phyloP scores from a whole-genome alignment of 352 stramenopile genomes.

The Phytophthora pinifolia region DNA sequence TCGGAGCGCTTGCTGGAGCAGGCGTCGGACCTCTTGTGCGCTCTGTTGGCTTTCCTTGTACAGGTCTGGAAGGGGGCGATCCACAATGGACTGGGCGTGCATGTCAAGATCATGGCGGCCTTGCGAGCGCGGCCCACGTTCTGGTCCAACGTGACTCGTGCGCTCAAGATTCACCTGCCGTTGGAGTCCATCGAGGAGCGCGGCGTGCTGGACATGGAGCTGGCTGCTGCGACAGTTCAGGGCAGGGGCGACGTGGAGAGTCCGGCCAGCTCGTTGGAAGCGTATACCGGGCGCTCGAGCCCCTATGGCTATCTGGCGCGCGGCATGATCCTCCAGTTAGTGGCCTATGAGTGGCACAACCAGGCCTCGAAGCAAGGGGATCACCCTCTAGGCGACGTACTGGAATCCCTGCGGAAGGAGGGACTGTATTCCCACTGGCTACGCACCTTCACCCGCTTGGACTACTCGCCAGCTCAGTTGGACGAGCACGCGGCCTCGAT shows the following conservation, averaged over 20 bases:
- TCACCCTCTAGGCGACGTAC: conserved; percentile 45
- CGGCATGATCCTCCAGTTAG: conserved; percentile 60
- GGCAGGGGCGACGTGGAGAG: conserved; percentile 19
- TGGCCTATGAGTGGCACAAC: conserved; percentile 68
- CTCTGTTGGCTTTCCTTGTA: conserved; percentile 52
- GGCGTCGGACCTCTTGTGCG: conserved; percentile 57
- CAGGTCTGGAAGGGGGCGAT: conserved; percentile 58
- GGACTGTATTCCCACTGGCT: conserved; percentile 71
- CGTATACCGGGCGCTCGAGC: conserved; percentile 55
- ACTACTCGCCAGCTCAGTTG: conserved; percentile 44
- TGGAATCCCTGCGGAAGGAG: conserved; percentile 64
- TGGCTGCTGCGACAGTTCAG: conserved; percentile 31
- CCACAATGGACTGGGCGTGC: conserved; percentile 37
- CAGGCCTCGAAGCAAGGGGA: conserved; percentile 28
- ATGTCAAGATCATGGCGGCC: conserved; percentile 47
- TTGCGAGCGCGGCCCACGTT: conserved; percentile 43
- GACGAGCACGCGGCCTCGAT: conserved; percentile 25
- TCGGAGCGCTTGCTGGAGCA: conserved; percentile 63
- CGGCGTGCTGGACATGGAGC: conserved; percentile 40
- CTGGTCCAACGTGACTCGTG: conserved; percentile 60
- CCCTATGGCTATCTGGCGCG: conserved; percentile 59
- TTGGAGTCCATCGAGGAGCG: conserved; percentile 41
- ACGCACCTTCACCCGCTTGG: conserved; percentile 60
- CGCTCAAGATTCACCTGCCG: conserved; percentile 59
- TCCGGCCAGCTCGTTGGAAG: conserved; percentile 15